Percentiles rank a stretch among this genome's conserved stretches.
phyloP scores from a whole-genome alignment of 2,329 filamentous ascomycete species.

The Alternaria conjuncta region DNA sequence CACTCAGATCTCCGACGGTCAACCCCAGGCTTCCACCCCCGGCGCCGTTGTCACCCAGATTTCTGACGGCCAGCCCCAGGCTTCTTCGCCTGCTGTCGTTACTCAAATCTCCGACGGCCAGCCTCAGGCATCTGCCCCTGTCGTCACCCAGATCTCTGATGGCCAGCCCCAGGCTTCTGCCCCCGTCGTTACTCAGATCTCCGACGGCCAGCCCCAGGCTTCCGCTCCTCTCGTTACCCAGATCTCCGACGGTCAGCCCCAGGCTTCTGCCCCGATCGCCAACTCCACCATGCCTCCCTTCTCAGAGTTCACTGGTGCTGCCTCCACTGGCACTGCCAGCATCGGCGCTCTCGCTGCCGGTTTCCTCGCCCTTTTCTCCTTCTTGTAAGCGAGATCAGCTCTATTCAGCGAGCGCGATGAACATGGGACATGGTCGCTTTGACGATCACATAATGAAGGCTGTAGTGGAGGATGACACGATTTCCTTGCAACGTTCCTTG shows the following conservation, averaged over 20 bases:
- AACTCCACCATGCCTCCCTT: conserved; percentile 19
- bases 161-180: conserved; percentile 32
- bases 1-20: conserved; percentile 36
- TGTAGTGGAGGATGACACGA: conserved; percentile 3
- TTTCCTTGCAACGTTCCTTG: conserved; percentile 16
- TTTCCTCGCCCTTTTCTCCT: conserved; percentile 34
- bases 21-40: conserved; percentile 21
- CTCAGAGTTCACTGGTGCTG: conserved; percentile 41
- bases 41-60: conserved; percentile 32
- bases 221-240: conserved; percentile 28
- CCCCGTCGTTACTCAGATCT: conserved; percentile 26
- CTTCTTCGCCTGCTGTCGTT: conserved; percentile 15
- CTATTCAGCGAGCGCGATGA: not conserved
- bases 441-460: conserved; percentile 6
- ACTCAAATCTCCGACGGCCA: conserved; percentile 35
- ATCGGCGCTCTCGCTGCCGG: conserved; percentile 37
- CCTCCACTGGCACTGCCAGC: conserved; percentile 25
- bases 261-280: conserved; percentile 17
- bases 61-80: conserved; percentile 38
- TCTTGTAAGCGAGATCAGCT: conserved; percentile 31
- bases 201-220: conserved; percentile 32
- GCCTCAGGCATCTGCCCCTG: conserved; percentile 22
- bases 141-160: conserved; percentile 39
- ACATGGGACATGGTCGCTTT: not conserved
- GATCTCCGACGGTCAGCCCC: conserved; percentile 34